Conservation (phyloP, 805 yeast genomes). For the Pichia pseudocactophila region DNA sequence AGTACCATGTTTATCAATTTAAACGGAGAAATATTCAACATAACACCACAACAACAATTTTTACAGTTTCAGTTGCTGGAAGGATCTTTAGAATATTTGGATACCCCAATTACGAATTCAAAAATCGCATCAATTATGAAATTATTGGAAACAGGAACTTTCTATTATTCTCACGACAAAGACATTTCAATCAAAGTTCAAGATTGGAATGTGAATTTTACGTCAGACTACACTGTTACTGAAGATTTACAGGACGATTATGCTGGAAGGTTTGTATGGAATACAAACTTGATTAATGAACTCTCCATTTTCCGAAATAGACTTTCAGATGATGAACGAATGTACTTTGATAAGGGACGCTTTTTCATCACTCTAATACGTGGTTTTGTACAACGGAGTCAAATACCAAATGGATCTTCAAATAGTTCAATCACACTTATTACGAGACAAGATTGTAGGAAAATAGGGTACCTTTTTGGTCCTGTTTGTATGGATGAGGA, state of each 20-base stretch:
- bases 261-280: constrained; percentile 43
- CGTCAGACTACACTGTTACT: constrained; percentile 2
- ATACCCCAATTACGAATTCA: constrained; percentile 14
- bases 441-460: constrained; percentile 42
- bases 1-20: constrained; percentile 60
- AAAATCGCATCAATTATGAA: constrained; percentile 27
- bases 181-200: constrained; percentile 39
- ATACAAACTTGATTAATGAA: constrained; percentile 37
- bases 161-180: constrained; percentile 39
- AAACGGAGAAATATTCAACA: constrained; percentile 32
- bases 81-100: constrained; percentile 5
- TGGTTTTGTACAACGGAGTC: constrained; percentile 36
- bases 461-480: constrained; percentile 42
- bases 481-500: constrained; percentile 52
- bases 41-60: not conserved
- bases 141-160: constrained; percentile 37
- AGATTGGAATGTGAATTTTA: constrained; percentile 30
- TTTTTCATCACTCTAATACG: constrained; percentile 40
- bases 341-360: constrained; percentile 36
- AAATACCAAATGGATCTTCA: constrained; percentile 24
- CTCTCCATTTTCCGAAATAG: constrained; percentile 38
- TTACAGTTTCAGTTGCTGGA: constrained; percentile 4
- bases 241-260: constrained; percentile 29
- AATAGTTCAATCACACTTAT: constrained; percentile 33
- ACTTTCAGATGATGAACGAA: constrained; percentile 32